Percentiles rank a stretch among this genome's conserved stretches.
Evolutionary conservation across 805 yeast genomes (phyloP).

Genomic region (Yamadazyma tumulicola): DNA sequence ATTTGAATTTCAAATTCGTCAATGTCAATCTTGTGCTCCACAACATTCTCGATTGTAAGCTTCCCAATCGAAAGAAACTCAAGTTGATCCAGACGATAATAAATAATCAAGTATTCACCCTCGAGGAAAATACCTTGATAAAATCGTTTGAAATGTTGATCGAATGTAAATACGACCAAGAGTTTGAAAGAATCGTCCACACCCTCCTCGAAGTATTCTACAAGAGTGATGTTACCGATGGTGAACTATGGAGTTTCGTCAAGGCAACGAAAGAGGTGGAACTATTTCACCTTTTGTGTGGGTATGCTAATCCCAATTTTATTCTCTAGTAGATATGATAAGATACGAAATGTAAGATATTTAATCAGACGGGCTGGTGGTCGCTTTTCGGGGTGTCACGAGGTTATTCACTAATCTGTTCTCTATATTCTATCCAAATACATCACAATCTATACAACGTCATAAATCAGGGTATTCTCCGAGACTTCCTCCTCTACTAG

Average conservation of each 20-base stretch:
- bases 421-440: too few relatives aligned
- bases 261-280: conserved; percentile 4
- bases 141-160: conserved; percentile 4
- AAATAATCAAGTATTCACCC: conserved; percentile 4
- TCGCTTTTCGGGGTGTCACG: too few relatives aligned
- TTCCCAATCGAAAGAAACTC: conserved; percentile 3
- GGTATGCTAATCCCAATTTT: conserved; percentile 7
- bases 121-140: conserved; percentile 1
- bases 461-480: too few relatives aligned
- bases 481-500: too few relatives aligned
- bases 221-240: conserved; percentile 5
- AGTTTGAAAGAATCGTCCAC: conserved; percentile 7
- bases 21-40: conserved; percentile 1
- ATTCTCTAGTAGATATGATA: conserved; percentile 4
- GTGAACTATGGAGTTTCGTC: conserved; percentile 7
- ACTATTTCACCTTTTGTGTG: conserved; percentile 8
- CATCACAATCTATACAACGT: too few relatives aligned
- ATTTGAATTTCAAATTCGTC: conserved; percentile 6
- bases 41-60: conserved; percentile 1
- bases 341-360: too few relatives aligned
- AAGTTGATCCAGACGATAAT: conserved; percentile 3
- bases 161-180: conserved; percentile 1
- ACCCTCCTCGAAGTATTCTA: conserved; percentile 3
- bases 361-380: too few relatives aligned
- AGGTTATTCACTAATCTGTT: too few relatives aligned